phyloP scores from a whole-genome alignment of 2,329 filamentous ascomycete genomes.

The Elsinoe arachidis region DNA sequence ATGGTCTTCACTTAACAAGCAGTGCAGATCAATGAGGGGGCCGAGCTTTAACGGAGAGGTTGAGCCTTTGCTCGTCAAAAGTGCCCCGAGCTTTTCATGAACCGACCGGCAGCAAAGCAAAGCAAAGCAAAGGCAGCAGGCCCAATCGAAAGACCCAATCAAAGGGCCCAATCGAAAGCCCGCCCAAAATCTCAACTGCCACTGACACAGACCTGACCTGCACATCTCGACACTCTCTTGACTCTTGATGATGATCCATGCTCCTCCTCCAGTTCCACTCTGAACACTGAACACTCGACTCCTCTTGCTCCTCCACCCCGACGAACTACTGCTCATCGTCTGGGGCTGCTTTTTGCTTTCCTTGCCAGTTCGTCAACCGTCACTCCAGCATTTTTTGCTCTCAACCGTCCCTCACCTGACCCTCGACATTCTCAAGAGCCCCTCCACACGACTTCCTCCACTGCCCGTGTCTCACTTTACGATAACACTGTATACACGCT shows the following conservation, averaged over 20 bases:
- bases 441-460: not conserved
- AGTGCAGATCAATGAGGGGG: conserved; percentile 5
- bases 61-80: not conserved
- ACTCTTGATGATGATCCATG: not conserved
- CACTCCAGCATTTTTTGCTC: conserved; percentile 2
- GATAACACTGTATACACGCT: not conserved
- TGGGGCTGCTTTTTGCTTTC: conserved; percentile 2
- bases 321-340: not conserved
- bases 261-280: not conserved
- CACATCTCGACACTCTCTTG: not conserved
- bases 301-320: not conserved
- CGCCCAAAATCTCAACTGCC: conserved; percentile 8
- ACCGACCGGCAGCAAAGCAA: not conserved
- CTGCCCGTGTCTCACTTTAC: conserved; percentile 12
- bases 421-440: not conserved
- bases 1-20: not conserved
- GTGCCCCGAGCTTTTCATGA: conserved; percentile 3
- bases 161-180: not conserved
- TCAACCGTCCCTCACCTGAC: conserved; percentile 6
- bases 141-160: not conserved
- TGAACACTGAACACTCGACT: not conserved
- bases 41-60: not conserved
- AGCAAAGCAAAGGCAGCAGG: not conserved
- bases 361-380: not conserved
- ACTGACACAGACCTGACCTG: not conserved